phyloP scores from a whole-genome alignment of 2,329 filamentous ascomycete species.

The Microsporum canis region DNA sequence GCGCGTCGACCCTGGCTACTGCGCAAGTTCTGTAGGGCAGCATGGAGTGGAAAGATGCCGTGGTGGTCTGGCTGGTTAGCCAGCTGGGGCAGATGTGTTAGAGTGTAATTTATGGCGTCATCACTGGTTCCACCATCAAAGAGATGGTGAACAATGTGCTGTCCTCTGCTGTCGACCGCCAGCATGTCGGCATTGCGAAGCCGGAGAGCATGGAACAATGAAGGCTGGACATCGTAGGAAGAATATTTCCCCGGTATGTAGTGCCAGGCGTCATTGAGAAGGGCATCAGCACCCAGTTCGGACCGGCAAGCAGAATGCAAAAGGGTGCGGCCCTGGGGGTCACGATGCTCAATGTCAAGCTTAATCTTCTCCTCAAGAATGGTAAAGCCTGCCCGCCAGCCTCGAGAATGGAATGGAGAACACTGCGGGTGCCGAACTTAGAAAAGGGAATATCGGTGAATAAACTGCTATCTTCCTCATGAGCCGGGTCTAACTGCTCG shows the following conservation, averaged over 20 bases:
- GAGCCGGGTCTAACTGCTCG: constrained; percentile 2
- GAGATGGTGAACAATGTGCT: constrained; percentile 12
- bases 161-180: constrained; percentile 12
- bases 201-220: constrained; percentile 10
- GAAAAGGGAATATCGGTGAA: neutral
- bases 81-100: constrained; percentile 6
- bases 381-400: constrained; percentile 8
- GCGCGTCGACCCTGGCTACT: neutral
- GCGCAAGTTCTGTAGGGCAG: constrained; percentile 7
- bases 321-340: constrained; percentile 12
- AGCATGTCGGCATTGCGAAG: constrained; percentile 11
- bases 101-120: constrained; percentile 8
- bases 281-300: constrained; percentile 10
- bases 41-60: constrained; percentile 9
- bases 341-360: constrained; percentile 12
- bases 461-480: neutral
- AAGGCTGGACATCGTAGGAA: constrained; percentile 1
- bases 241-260: neutral
- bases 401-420: constrained; percentile 13
- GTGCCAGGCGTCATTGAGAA: neutral
- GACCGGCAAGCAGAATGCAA: constrained; percentile 11
- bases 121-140: constrained; percentile 1
- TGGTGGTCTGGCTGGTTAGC: constrained; percentile 11
- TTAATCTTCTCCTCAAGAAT: constrained; percentile 7
- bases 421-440: constrained; percentile 10